Conservation (phyloP, 176 grass and related monocot genomes). For the Cenchrus americanus region DNA sequence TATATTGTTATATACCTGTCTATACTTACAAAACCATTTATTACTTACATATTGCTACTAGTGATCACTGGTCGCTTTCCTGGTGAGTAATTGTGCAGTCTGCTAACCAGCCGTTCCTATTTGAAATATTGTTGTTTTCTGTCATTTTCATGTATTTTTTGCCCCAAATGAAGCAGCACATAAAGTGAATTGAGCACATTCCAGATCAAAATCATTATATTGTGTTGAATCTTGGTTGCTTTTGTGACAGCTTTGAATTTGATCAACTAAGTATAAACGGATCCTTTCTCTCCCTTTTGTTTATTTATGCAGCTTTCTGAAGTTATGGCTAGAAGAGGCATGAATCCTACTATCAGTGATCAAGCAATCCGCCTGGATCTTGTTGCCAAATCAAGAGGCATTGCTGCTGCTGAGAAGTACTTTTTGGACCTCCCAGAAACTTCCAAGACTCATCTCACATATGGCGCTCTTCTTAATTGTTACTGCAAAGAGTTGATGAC, state of each 20-base stretch:
- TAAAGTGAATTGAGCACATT: not conserved
- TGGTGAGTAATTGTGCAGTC: not conserved
- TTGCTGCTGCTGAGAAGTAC: conserved; percentile 87
- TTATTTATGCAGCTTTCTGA: conserved; percentile 68
- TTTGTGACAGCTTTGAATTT: conserved; percentile 27
- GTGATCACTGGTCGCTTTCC: not conserved
- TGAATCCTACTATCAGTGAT: conserved; percentile 85
- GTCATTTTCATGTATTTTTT: conserved; percentile 15
- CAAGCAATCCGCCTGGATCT: conserved; percentile 89
- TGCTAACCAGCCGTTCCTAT: not conserved
- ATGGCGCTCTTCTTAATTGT: conserved; percentile 88
- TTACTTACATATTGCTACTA: not conserved
- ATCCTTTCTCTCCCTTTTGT: not conserved
- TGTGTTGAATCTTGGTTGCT: not conserved
- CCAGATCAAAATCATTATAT: not conserved
- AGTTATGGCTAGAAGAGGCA: conserved; percentile 82
- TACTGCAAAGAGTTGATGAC: conserved; percentile 82
- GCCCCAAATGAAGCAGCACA: too few species aligned
- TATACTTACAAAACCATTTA: not conserved
- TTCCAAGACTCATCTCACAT: conserved; percentile 90
- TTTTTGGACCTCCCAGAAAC: conserved; percentile 90
- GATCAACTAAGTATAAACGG: not conserved
- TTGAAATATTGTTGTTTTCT: conserved; percentile 12
- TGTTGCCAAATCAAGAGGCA: conserved; percentile 76
- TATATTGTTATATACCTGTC: conserved; percentile 15